Conservation (phyloP, 805 yeast species). For the Saccharomycopsis vini region DNA sequence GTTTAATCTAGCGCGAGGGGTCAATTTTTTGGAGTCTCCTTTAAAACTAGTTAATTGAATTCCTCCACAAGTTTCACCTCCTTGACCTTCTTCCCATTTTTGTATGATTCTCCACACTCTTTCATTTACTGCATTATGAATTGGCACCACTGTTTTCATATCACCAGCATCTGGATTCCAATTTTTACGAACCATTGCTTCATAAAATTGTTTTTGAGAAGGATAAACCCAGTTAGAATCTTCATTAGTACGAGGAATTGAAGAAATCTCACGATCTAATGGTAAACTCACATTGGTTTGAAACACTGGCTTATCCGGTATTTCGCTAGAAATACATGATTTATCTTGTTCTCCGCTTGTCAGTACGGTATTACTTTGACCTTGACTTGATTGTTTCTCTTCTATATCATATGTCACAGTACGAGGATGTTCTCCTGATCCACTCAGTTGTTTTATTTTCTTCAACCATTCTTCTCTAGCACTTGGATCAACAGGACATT, state of each 20-base stretch:
- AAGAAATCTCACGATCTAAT: conserved; percentile 64
- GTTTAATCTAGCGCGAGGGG: conserved; percentile 79
- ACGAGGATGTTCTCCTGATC: background rate
- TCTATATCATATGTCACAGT: background rate
- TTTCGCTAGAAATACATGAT: conserved; percentile 32
- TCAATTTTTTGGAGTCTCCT: conserved; percentile 77
- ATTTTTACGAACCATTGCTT: conserved; percentile 86
- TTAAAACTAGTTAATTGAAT: conserved; percentile 75
- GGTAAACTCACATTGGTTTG: conserved; percentile 41
- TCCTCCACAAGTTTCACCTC: conserved; percentile 70
- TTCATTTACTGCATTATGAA: conserved; percentile 90
- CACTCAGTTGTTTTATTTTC: conserved; percentile 13
- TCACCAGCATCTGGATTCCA: conserved; percentile 78
- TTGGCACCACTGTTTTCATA: conserved; percentile 87
- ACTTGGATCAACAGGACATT: conserved; percentile 64
- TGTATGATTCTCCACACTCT: conserved; percentile 80
- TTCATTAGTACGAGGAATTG: conserved; percentile 65
- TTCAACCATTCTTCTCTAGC: conserved; percentile 52
- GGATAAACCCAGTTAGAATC: conserved; percentile 86
- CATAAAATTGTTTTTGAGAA: conserved; percentile 87
- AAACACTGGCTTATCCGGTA: conserved; percentile 29
- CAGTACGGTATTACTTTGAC: background rate
- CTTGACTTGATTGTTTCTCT: background rate
- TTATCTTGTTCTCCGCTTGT: background rate
- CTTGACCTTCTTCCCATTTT: conserved; percentile 65